Conservation (phyloP, 805 yeast species). For the Yarrowia sp. region DNA sequence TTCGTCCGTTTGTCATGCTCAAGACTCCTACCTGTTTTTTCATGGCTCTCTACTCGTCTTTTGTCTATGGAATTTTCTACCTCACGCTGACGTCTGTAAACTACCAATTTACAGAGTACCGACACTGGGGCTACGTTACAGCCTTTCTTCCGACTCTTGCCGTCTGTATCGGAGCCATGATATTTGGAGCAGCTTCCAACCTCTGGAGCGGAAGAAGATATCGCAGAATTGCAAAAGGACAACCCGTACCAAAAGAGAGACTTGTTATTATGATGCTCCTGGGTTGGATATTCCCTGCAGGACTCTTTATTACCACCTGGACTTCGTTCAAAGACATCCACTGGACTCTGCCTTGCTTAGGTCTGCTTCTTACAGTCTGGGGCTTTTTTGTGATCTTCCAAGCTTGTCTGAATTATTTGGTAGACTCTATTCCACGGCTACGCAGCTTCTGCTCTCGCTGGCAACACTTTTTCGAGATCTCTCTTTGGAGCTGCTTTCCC, state of each 20-base stretch:
- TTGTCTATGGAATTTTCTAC: constrained; percentile 75
- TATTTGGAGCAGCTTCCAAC: constrained; percentile 31
- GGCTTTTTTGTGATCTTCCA: constrained; percentile 59
- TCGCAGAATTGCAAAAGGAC: constrained; percentile 51
- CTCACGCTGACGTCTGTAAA: constrained; percentile 47
- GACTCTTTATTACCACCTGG: constrained; percentile 88
- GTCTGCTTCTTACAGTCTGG: constrained; percentile 51
- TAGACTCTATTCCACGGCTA: constrained; percentile 57
- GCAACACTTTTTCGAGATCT: constrained; percentile 77
- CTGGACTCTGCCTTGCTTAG: constrained; percentile 60
- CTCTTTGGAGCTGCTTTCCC: constrained; percentile 78
- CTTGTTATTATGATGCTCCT: constrained; percentile 75
- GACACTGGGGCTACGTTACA: constrained; percentile 62
- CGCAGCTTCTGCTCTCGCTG: constrained; percentile 86
- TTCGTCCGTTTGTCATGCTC: constrained; percentile 77
- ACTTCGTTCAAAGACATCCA: constrained; percentile 46
- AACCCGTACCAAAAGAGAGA: constrained; percentile 76
- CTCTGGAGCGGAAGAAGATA: constrained; percentile 42
- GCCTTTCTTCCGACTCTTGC: constrained; percentile 79
- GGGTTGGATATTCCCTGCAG: constrained; percentile 67
- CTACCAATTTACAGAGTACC: constrained; percentile 57
- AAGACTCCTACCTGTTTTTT: constrained; percentile 63
- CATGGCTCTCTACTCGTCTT: constrained; percentile 67
- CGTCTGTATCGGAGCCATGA: constrained; percentile 60
- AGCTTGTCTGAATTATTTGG: constrained; percentile 57